Percentiles rank a stretch among this genome's conserved stretches.
These are phyloP conservation scores for Phytophthora sansomeana DNA, from an alignment of 352 stramenopile species.

Conservation along the genomic window DNA sequence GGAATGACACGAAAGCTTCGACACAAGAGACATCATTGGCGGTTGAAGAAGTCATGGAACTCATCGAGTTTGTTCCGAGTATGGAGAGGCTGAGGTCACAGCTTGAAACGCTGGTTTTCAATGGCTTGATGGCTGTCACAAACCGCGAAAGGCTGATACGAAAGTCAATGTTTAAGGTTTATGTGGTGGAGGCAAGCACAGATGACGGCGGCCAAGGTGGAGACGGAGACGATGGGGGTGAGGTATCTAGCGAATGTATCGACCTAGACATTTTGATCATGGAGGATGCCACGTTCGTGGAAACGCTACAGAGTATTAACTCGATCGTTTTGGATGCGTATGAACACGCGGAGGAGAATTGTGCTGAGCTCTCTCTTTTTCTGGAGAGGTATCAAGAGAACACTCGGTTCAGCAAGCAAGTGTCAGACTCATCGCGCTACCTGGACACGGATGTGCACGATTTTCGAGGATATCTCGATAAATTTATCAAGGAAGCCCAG, in stretches of 20 bases:
- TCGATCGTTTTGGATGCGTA: slow-evolving; percentile 65
- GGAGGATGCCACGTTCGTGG: slow-evolving; percentile 68
- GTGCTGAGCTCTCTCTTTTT: slow-evolving; percentile 71
- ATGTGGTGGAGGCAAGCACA: slow-evolving; percentile 65
- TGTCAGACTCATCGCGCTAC: slow-evolving; percentile 41
- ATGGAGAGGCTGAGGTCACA: slow-evolving; percentile 68
- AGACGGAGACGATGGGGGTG: slow-evolving; percentile 45
- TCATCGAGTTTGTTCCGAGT: slow-evolving; percentile 60
- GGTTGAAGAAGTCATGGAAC: slow-evolving; percentile 27
- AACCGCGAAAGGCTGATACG: slow-evolving; percentile 67
- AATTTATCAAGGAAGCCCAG: slow-evolving; percentile 67
- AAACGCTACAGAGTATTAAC: slow-evolving; percentile 64
- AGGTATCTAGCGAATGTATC: slow-evolving; percentile 58
- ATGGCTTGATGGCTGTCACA: slow-evolving; percentile 70
- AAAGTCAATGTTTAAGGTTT: slow-evolving; percentile 72
- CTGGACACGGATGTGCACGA: slow-evolving; percentile 58
- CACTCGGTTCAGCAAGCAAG: slow-evolving; percentile 52
- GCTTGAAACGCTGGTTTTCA: slow-evolving; percentile 75
- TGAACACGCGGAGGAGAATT: slow-evolving; percentile 59
- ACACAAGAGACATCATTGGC: not conserved
- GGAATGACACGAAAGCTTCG: not conserved
- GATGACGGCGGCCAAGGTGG: slow-evolving; percentile 50
- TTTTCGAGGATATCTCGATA: slow-evolving; percentile 65
- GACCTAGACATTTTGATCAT: slow-evolving; percentile 86
- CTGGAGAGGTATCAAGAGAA: slow-evolving; percentile 83